Evolutionary conservation across 106 monocot genomes (phyloP).

Genomic region (Cymbidium sinense): DNA sequence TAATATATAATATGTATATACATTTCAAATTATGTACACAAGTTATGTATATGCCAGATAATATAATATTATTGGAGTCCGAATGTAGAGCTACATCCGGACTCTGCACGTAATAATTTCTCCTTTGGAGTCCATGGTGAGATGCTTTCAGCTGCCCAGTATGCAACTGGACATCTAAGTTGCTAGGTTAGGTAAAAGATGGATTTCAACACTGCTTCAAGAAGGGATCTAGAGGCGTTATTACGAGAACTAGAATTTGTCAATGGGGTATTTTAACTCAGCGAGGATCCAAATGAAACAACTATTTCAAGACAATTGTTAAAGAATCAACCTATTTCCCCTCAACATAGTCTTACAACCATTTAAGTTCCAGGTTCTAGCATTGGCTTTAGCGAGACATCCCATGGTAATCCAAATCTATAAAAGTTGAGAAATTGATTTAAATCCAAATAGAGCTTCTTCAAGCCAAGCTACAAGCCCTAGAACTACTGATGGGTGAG

Average conservation of each 20-base stretch:
- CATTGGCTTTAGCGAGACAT: no score
- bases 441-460: not conserved
- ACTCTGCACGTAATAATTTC: no score
- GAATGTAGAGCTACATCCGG: no score
- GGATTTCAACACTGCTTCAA: conserved; percentile 88
- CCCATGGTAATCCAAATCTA: no score
- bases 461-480: not conserved
- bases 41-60: no score
- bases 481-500: not conserved
- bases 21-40: no score
- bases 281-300: not conserved
- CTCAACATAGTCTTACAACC: not conserved
- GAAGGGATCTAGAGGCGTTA: conserved; percentile 63
- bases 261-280: no score
- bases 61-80: no score
- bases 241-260: conserved; percentile 77
- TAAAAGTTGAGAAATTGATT: not conserved
- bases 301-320: no score
- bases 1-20: no score
- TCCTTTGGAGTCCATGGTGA: no score
- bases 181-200: conserved; percentile 88
- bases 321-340: not conserved
- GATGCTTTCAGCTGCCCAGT: conserved; percentile 93
- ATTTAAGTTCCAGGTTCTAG: no score
- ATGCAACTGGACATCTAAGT: conserved; percentile 76